phyloP scores from a whole-genome alignment of 2,329 filamentous ascomycete species.

The Talaromyces pinophilus region DNA sequence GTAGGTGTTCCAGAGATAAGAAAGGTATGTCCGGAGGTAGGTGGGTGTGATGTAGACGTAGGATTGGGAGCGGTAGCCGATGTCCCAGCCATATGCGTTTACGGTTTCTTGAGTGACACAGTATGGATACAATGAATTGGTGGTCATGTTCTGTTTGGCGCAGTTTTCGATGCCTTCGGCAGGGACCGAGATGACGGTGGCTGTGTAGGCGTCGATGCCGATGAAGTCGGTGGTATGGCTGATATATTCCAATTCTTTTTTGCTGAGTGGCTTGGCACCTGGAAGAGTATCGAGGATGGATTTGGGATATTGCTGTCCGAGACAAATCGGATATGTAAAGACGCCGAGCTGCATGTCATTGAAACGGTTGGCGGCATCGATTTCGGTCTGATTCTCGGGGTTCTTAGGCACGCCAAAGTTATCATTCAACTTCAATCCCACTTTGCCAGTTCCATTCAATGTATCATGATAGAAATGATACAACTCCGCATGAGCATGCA shows the following conservation, averaged over 20 bases:
- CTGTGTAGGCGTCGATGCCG: slow-evolving; percentile 61
- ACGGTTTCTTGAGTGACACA: slow-evolving; percentile 54
- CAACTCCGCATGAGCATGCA: slow-evolving; percentile 44
- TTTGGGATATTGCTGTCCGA: slow-evolving; percentile 49
- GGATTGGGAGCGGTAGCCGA: slow-evolving; percentile 58
- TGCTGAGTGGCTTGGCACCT: slow-evolving; percentile 49
- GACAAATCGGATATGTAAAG: slow-evolving; percentile 48
- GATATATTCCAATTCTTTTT: slow-evolving; percentile 53
- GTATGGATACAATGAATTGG: slow-evolving; percentile 52
- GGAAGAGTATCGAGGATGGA: slow-evolving; percentile 48
- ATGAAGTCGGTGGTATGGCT: slow-evolving; percentile 58
- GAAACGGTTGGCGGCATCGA: slow-evolving; percentile 35
- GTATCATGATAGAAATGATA: slow-evolving; percentile 45
- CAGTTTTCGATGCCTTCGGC: slow-evolving; percentile 52
- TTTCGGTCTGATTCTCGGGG: slow-evolving; percentile 27
- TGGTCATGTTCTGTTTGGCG: slow-evolving; percentile 44
- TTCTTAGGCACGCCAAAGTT: slow-evolving; percentile 56
- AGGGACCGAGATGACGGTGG: slow-evolving; percentile 55
- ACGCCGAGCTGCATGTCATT: slow-evolving; percentile 42
- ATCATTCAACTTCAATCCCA: slow-evolving; percentile 49
- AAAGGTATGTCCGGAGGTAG: slow-evolving; percentile 51
- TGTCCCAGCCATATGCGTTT: slow-evolving; percentile 58
- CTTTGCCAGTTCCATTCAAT: slow-evolving; percentile 47
- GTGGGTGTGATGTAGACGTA: slow-evolving; percentile 61
- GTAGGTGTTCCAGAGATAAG: slow-evolving; percentile 63